A percentile compares a stretch with the other conserved stretches of the same genome.
phyloP scores from a whole-genome alignment of 1,284 basidiomycete species.

The Cryptococcus deneoformans region DNA sequence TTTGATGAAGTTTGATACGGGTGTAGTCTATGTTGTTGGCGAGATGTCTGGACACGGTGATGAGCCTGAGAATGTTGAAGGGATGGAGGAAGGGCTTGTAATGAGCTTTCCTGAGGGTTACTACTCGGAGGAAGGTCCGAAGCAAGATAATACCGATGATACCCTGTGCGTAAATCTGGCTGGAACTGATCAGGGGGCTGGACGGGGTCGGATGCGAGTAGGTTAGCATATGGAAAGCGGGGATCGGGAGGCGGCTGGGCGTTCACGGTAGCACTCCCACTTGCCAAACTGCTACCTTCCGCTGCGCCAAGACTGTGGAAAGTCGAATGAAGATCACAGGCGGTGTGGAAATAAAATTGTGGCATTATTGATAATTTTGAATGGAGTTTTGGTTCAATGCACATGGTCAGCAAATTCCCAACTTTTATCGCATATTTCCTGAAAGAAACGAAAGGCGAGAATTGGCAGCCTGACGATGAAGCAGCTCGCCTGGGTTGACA shows the following conservation, averaged over 20 bases:
- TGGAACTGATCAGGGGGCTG: neutral
- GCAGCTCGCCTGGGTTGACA: neutral
- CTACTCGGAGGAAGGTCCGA: neutral
- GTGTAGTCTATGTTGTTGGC: slow-evolving; percentile 1
- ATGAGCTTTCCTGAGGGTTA: neutral
- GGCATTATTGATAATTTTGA: too few relatives aligned
- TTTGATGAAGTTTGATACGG: slow-evolving; percentile 11
- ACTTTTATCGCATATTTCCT: neutral
- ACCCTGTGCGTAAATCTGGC: neutral
- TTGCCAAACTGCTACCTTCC: neutral
- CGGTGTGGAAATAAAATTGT: neutral
- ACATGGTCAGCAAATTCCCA: neutral
- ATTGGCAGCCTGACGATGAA: neutral
- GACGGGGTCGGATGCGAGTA: slow-evolving; percentile 8
- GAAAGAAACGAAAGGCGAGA: neutral
- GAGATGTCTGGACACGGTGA: neutral
- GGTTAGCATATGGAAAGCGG: slow-evolving; percentile 14
- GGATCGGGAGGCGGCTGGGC: slow-evolving; percentile 6
- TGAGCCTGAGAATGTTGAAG: neutral
- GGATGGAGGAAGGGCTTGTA: neutral
- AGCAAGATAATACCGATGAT: neutral
- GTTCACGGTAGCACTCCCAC: neutral
- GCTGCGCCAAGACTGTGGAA: neutral
- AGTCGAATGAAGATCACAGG: neutral
- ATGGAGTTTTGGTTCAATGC: neutral